These are phyloP conservation scores for Penicillium silybi DNA, from an alignment of 495 filamentous ascomycete genomes.

Conservation along the genomic window DNA sequence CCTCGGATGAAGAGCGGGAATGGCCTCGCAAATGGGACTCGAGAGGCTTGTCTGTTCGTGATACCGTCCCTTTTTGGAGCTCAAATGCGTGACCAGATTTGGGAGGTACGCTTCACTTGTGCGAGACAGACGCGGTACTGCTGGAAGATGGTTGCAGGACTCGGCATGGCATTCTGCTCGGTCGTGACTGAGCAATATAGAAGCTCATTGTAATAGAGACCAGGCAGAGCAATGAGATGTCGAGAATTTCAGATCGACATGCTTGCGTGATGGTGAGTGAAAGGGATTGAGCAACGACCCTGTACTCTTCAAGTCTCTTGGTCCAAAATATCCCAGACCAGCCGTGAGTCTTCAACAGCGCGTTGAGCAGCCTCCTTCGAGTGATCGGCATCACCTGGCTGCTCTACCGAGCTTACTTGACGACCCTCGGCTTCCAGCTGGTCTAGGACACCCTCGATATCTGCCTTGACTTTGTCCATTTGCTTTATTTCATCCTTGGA, in stretches of 20 bases:
- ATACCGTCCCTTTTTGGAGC: not conserved
- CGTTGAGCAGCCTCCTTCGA: conserved; percentile 11
- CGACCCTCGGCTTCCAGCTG: conserved; percentile 50
- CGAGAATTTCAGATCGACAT: not conserved
- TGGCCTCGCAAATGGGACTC: too few species aligned
- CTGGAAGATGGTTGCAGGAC: not conserved
- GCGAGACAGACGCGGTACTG: not conserved
- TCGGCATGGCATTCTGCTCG: not conserved
- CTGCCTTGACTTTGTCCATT: conserved; percentile 66
- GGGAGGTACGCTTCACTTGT: not conserved
- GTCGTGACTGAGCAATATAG: not conserved
- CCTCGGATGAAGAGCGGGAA: too few species aligned
- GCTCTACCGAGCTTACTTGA: conserved; percentile 10
- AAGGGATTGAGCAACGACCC: not conserved
- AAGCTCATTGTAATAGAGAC: not conserved
- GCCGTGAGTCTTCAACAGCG: conserved; percentile 21
- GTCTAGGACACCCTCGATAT: conserved; percentile 65
- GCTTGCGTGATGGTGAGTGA: not conserved
- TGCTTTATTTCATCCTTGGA: conserved; percentile 74
- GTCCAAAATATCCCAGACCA: conserved; percentile 40
- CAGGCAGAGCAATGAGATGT: not conserved
- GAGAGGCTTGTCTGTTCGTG: not conserved
- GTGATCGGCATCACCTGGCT: conserved; percentile 1
- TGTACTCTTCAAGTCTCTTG: conserved; percentile 17
- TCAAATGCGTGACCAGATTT: not conserved